Evolutionary conservation across 305 asterid species (phyloP), one percentile per base, ranked within the genome.

Genomic region (Fraxinus ornus): DNA sequence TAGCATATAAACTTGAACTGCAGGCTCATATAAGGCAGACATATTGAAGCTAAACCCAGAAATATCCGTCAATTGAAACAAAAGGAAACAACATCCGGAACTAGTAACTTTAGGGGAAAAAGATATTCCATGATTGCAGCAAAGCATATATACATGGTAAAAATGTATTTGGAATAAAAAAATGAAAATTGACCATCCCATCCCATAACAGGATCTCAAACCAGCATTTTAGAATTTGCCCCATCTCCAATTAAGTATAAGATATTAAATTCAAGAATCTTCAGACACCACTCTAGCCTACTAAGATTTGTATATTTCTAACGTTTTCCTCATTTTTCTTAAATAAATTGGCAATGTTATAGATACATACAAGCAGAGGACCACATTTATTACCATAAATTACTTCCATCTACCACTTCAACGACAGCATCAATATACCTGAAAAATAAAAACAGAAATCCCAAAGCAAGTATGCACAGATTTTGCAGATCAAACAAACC

Each of bases 401-500:
- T 8, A 28, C 30, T n/a, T 76, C 19, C 4, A 68, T 7, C 64
- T 17, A 52, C 30, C 78, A 55, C 19, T 79, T 68, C 37, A 68
- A 33, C 73, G 47, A 84, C 70, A 76, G 55, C 44, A 70, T 55
- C 52, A 64, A 15, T n/a, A 78, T 44, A 76, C 60, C 77, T 82
- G 64, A 62, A 82, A 47, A 75, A 70, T 72, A 21, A 36, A 79
- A 83, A 80, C 12, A 5, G 55, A 47, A 32, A 76, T 37, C 71
- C 71, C 3, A 26, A 68, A 82, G 41, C 26, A 49, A 32, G 64
- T 0, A 81, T 24, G 64, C 72, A 30, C 70, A 73, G 41, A 57
- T 37, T 26, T 41, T 35, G 72, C 37, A 41, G 55, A 76, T 44
- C 13, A 52, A 57, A 80, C 92, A 13, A 80, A 96, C 99, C 99